A percentile compares a stretch with the other conserved stretches of the same genome.
Evolutionary conservation across 1,284 basidiomycete species (phyloP).

Genomic region (Neonothopanus nambi): DNA sequence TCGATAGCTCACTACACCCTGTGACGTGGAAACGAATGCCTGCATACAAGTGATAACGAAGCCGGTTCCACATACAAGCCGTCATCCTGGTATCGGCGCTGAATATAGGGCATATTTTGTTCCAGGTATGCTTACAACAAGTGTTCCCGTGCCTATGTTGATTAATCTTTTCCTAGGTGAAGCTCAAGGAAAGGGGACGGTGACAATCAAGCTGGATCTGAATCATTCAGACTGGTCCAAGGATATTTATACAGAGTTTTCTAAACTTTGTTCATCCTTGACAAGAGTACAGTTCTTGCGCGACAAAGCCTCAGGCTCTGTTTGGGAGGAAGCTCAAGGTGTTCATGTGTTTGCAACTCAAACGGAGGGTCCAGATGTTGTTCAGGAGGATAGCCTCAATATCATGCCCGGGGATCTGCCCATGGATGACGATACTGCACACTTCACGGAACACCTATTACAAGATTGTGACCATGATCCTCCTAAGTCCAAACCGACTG

Average conservation of each 20-base stretch:
- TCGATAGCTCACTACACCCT: background rate
- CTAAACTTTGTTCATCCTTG: background rate
- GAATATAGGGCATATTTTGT: background rate
- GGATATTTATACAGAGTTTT: slow-evolving; percentile 8
- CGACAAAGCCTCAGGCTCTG: background rate
- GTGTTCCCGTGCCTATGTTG: too few species aligned
- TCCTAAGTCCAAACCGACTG: background rate
- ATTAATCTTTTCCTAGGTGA: slow-evolving; percentile 6
- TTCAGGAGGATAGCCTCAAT: slow-evolving; percentile 9
- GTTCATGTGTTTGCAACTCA: background rate
- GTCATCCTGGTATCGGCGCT: slow-evolving; percentile 1
- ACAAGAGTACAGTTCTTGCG: background rate
- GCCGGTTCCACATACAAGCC: background rate
- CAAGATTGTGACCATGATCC: too few species aligned
- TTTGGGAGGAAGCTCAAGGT: background rate
- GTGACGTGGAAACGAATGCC: background rate
- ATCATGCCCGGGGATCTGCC: slow-evolving; percentile 1
- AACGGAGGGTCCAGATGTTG: background rate
- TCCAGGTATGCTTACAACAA: background rate
- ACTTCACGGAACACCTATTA: too few species aligned
- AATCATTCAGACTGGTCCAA: slow-evolving; percentile 7
- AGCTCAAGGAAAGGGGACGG: slow-evolving; percentile 11
- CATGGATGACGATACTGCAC: too few species aligned
- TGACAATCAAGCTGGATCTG: slow-evolving; percentile 18
- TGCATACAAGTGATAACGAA: background rate